Base-by-base conservation (phyloP, 2,329 filamentous ascomycete genomes). In the Claviceps arundinis region DNA sequence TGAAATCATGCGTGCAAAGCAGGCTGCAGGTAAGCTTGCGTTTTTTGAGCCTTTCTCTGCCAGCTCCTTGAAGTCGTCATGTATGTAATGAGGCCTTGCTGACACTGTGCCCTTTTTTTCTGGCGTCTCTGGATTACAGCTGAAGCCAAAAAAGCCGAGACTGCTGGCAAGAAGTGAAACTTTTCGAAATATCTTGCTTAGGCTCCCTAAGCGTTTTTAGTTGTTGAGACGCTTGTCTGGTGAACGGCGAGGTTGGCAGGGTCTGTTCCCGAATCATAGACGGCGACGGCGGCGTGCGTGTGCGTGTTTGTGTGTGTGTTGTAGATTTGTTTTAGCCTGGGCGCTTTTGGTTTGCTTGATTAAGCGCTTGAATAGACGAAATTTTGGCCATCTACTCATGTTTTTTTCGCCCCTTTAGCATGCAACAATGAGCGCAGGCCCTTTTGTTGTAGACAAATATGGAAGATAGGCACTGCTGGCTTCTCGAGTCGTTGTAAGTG, bases 1-100 rank as follows among this genome's bases (percentile, higher is more conserved):
- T 40, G 70, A 74, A 24, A 73, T 73, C 57, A 81, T 82, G 78
- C 72, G 78, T 59, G 63, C 77, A 68, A 80, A 81, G 70, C 76
- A 81, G 67, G 72, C 71, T 60, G 73, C 75, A 46, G 73, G 77
- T 79, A 70, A 60, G 73, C 55, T 24, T 38, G 45, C 17, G 5
- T 52, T 24, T 30, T 13, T 37, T 5, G 30, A 37, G 2, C 22
- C 14, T 24, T 5, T 37, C 8, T 17, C 45, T 22, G 6, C 46
- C 9, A 34, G 9, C 30, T 11, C 30, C 30, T 34, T 34, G 30
- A 34, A 34, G 9, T 34, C 9, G 30, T 34, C 9, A 9, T 34
- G 30, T 34, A 26, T 16, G 24, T 14, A 26, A 44, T 13, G 22
- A 45, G 43, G 9, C 19, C 40, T 26, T 34, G 49, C 49, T 50